Evolutionary conservation across 139 green algal species (phyloP).

Genomic region (Chlorella sp.): DNA sequence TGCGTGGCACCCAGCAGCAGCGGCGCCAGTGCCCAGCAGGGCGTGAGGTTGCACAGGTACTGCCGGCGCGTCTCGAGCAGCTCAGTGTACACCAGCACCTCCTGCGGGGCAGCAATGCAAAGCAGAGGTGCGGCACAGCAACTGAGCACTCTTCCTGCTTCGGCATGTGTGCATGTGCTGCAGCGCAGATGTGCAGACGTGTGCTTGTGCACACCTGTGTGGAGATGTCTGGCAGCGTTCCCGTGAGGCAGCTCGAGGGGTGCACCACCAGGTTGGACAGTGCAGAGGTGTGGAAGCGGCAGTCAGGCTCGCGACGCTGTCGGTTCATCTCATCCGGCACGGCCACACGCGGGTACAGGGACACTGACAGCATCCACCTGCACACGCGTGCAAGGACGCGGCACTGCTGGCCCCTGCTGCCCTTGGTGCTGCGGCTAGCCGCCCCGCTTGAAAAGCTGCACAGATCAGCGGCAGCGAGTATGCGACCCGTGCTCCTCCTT

Average conservation of each 20-base stretch:
- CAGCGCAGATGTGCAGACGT: background rate
- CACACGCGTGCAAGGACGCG: background rate
- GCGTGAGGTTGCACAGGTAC: conserved; percentile 30
- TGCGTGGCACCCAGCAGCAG: conserved; percentile 21
- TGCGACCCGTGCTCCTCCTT: too few relatives aligned
- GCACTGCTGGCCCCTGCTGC: too few relatives aligned
- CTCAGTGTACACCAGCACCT: conserved; percentile 32
- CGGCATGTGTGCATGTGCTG: background rate
- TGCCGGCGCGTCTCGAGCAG: conserved; percentile 33
- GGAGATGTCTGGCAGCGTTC: conserved; percentile 8
- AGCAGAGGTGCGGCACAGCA: background rate
- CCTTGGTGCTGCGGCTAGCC: too few relatives aligned
- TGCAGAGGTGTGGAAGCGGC: conserved; percentile 21
- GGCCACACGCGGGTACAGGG: background rate
- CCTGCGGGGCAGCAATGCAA: conserved; percentile 9
- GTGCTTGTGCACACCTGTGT: too few relatives aligned
- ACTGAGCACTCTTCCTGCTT: background rate
- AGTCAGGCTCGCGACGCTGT: background rate
- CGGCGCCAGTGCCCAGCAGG: conserved; percentile 17
- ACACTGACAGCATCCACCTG: background rate
- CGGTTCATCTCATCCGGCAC: background rate
- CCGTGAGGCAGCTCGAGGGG: conserved; percentile 19
- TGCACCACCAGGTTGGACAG: conserved; percentile 28
- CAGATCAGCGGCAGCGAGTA: too few relatives aligned
- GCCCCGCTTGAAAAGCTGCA: too few relatives aligned